phyloP scores from a whole-genome alignment of 768 basidiomycete species.

The Cubamyces sp. region DNA sequence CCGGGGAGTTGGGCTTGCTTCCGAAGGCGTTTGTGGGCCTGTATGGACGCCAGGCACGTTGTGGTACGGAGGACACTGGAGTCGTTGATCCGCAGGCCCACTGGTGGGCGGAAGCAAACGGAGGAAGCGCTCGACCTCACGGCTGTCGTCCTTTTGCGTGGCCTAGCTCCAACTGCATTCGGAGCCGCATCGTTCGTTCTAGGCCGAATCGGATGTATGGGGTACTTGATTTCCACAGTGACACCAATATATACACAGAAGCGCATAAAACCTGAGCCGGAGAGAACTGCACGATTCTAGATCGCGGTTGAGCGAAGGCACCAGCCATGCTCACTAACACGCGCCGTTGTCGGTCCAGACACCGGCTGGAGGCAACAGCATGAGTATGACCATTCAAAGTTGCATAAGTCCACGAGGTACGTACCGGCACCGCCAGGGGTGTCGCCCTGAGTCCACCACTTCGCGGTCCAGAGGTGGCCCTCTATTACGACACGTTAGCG shows the following conservation, averaged over 20 bases:
- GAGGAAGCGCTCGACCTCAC: not conserved
- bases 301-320: not conserved
- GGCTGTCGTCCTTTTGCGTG: too few relatives aligned
- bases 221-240: constrained; percentile 11
- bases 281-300: not conserved
- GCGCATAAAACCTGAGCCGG: constrained; percentile 1
- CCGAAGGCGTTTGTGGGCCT: not conserved
- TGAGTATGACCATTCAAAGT: not conserved
- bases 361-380: constrained; percentile 42
- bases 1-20: not conserved
- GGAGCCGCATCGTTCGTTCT: not conserved
- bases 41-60: not conserved
- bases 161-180: not conserved
- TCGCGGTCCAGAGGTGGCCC: constrained; percentile 59
- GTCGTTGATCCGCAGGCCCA: not conserved
- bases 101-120: constrained; percentile 5
- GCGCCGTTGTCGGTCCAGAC: constrained; percentile 58
- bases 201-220: not conserved
- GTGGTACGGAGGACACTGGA: not conserved
- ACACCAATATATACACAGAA: constrained; percentile 6
- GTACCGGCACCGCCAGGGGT: constrained; percentile 54
- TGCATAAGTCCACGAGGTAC: constrained; percentile 19
- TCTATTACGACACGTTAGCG: constrained; percentile 32
- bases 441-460: constrained; percentile 68
- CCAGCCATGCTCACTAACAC: constrained; percentile 37